Evolutionary conservation across 306 rosid species (phyloP), one percentile per base, ranked within the genome.

Genomic region (Acacia crassicarpa): DNA sequence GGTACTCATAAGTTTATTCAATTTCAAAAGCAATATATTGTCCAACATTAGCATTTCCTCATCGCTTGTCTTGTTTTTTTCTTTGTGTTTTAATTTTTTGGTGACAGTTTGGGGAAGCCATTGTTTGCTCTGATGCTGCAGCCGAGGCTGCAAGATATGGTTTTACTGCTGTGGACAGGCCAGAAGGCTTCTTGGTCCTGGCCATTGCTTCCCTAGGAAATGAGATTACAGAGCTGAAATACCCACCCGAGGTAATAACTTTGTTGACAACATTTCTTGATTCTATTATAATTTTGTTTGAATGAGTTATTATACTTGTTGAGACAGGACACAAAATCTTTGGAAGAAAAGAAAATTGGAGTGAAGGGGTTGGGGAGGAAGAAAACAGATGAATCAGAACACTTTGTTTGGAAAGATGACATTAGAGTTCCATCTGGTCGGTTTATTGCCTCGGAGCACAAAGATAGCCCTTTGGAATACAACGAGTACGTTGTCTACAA

Each of bases 151-250:
- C 98, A 41, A 81, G 84, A 66, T 92, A 93, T 68, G 97, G 98
- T 6, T 95, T 85, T 53, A 95, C 98, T 4, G 93, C 97, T 1
- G 91, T 89, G 30, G 99, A 95, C 77, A 85, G 96, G 66, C 94
- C 93, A 66, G 97, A 95, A 83, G 98, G 98, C 25, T 91, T 91
- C 91, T 77, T 93, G 91, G 88, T 93, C 81, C 83, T 95, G 81
- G 97, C 97, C 46, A 86, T 93, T 84, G 98, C 91, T 80, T 92
- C 97, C 65, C 85, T 91, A 8, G 98, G 96, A 74, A 58, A 92
- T 30, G 85, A 93, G 48, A 79, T 84, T 14, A 79, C 32, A 0
- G 93, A 89, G 81, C 14, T 89, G 33, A 87, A 85, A 44, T 84
- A 15, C 44, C 81, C 84, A 48, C 93, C 91, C 0, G 92, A 92